Base-by-base conservation (phyloP, 805 yeast species). In the Dipodascus geniculatus region DNA sequence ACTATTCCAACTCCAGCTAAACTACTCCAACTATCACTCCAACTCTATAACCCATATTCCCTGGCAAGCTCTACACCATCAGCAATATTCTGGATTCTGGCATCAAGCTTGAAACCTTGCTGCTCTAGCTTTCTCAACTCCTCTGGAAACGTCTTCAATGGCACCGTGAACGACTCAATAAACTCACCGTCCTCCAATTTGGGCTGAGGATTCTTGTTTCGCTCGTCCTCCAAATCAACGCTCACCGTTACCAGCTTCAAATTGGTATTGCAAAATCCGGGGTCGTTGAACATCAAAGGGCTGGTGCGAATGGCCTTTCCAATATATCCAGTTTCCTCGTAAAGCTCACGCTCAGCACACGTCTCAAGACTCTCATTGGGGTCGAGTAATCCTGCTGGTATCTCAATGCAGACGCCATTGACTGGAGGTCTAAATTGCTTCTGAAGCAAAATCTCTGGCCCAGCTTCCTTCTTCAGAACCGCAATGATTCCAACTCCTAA, bases 391-490 rank as follows among this genome's bases (percentile, higher is more conserved):
- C 99, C 99, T 0, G 99, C 99, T 0, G 99, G 99, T 65, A 90
- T 77, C 68, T 91, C 99, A 57, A 91, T 81, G 63, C 95, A 84
- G 4, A 91, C 87, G 19, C 88, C 91, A 52, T 77, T 83, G 2
- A 85, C 85, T 0, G 99, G 98, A 1, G 98, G 96, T 54, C 99
- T 77, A 71, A 85, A 91, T 67, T 91, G 99, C 65, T 87, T 87
- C 64, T 87, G 91, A 17, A 93, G 71, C 4, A 89, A 76, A 58
- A 71, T 73, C 56, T 78, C 80, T 2, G 81, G 76, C 20, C 76
- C 76, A 17, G 69, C 67, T 3, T 77, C 70, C 44, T 54, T 52
- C 47, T 54, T 48, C 51, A 89, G 68, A 17, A 89, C 71, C 0
- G 96, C 90, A 28, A 90, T 71, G 49, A 91, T 83, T 2, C 91